Percentiles rank a stretch among this genome's conserved stretches.
Conservation (phyloP, 345 rosid genomes). For the Balakata baccata region DNA sequence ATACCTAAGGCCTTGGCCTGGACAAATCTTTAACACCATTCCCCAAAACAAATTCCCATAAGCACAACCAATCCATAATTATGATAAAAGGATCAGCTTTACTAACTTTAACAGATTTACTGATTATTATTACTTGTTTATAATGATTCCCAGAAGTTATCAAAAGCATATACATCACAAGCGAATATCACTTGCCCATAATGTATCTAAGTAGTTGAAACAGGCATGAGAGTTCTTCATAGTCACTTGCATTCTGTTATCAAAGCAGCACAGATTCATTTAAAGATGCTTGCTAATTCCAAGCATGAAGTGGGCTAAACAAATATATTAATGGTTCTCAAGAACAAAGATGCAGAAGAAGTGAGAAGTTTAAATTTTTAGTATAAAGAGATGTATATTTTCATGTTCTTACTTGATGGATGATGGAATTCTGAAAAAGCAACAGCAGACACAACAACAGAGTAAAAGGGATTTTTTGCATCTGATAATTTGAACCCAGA, state of each 20-base stretch:
- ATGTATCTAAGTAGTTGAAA: not conserved
- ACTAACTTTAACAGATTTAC: too few species aligned
- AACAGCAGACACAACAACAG: not conserved
- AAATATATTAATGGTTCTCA: not conserved
- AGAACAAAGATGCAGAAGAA: not conserved
- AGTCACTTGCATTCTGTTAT: too few species aligned
- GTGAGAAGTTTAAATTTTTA: not conserved
- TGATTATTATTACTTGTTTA: too few species aligned
- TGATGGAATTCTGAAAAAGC: not conserved
- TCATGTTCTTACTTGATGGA: not conserved
- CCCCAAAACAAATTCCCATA: too few species aligned
- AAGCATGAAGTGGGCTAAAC: not conserved
- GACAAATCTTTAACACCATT: too few species aligned
- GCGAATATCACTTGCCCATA: too few species aligned
- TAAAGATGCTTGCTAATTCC: not conserved
- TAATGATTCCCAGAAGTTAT: too few species aligned
- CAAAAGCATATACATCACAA: too few species aligned
- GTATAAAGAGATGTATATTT: not conserved
- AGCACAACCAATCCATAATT: too few species aligned
- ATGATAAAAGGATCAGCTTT: too few species aligned
- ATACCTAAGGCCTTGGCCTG: not conserved
- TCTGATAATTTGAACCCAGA: not conserved
- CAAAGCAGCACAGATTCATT: not conserved
- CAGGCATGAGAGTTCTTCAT: not conserved
- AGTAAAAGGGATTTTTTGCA: not conserved